Base-by-base conservation (phyloP, 2,329 filamentous ascomycete genomes). In the Fusarium buharicum region DNA sequence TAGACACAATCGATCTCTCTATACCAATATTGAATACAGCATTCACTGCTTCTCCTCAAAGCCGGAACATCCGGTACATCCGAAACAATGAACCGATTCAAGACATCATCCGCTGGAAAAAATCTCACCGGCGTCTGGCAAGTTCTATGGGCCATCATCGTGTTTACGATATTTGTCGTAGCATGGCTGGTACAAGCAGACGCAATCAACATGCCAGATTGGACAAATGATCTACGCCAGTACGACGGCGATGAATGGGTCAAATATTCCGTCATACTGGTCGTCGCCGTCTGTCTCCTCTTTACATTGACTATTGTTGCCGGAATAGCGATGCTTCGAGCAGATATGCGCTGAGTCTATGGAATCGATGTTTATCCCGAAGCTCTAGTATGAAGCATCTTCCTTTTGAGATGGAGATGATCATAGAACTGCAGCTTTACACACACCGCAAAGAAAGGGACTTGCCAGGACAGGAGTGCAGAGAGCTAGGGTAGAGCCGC, bases 151-250 rank as follows among this genome's bases (percentile, higher is more conserved):
- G 46, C 49, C 3, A n/a, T 40, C 9, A 39, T 63, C 5, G 36
- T 63, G 6, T 37, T 63, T 12, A 14, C 22, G 0, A 47, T 63
- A n/a, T 63, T 63, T 8, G 18, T 31, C 18, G 16, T 52, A 3
- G 43, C 48, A 10, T 55, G 20, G 6, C 30, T 63, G 6, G 59
- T 63, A 1, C 54, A 59, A 8, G 39, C 27, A 10, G 16, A 33
- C 1, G n/a, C 44, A 6, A 50, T 63, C 12, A 5, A 31, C 4
- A 49, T 63, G 48, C 59, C 59, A 10, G 39, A 49, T 2, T 63
- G 59, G 59, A 63, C 59, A 4, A 63, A 59, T 33, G 59, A 63
- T 14, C 39, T 62, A 3, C 54, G 54, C 14, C 30, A 63, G 17
- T 63, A 59, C 14, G 44, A 59, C 2, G 54, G 37, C 5, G 44